phyloP scores from a whole-genome alignment of 208 protist species.

The Lotmaria passim region DNA sequence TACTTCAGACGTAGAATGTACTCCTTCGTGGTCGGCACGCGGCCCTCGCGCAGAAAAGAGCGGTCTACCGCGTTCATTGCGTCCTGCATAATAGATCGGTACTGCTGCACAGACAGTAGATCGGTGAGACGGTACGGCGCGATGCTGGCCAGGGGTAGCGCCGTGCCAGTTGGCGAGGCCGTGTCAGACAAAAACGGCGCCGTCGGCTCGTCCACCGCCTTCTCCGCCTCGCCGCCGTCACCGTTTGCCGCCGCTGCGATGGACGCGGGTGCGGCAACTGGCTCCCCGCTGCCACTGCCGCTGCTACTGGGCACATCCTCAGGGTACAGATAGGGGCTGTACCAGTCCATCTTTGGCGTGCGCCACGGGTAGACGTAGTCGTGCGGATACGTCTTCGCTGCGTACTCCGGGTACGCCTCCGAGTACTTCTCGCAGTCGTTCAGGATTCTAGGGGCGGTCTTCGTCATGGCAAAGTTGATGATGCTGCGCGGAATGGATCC shows the following conservation, averaged over 20 bases:
- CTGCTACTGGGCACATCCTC: constrained; percentile 44
- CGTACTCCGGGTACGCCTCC: constrained; percentile 65
- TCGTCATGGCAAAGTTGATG: constrained; percentile 83
- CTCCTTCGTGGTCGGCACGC: constrained; percentile 64
- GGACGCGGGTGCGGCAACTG: background rate
- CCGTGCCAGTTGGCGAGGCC: background rate
- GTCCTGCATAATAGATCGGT: constrained; percentile 81
- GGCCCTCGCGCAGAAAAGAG: constrained; percentile 75
- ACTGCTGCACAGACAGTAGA: constrained; percentile 71
- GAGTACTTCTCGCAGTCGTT: constrained; percentile 74
- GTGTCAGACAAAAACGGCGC: constrained; percentile 9
- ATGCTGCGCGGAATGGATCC: constrained; percentile 82
- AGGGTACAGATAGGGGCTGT: constrained; percentile 68
- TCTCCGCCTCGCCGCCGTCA: background rate
- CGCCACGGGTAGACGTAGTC: constrained; percentile 72
- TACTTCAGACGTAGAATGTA: constrained; percentile 73
- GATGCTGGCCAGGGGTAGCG: constrained; percentile 50
- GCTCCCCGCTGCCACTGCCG: background rate
- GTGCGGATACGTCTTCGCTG: constrained; percentile 54
- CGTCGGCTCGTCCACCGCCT: background rate
- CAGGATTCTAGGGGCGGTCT: constrained; percentile 59
- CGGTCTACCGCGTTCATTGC: constrained; percentile 76
- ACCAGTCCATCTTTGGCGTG: constrained; percentile 83
- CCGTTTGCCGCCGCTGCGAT: background rate
- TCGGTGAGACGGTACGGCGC: constrained; percentile 50